Percentiles rank a stretch among this genome's conserved stretches.
These are phyloP conservation scores for Leucoagaricus sp. DNA, from an alignment of 1,284 basidiomycete genomes.

Conservation along the genomic window DNA sequence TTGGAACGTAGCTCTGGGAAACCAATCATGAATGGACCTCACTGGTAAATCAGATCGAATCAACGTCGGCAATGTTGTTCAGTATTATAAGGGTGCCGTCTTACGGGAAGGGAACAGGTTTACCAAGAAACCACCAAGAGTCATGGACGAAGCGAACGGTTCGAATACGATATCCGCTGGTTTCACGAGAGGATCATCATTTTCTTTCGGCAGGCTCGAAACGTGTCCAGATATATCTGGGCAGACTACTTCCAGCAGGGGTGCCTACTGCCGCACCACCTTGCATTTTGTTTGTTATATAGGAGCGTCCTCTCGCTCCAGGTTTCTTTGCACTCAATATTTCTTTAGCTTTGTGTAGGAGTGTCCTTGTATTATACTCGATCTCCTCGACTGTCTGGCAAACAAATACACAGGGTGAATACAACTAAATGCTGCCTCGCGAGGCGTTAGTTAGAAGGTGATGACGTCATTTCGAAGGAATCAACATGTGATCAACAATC, in stretches of 20 bases:
- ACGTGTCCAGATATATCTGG: too few species aligned
- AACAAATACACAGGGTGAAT: background rate
- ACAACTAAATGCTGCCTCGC: too few species aligned
- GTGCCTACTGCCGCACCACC: too few species aligned
- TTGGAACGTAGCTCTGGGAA: constrained; percentile 54
- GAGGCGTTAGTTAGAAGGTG: too few species aligned
- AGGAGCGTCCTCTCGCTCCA: background rate
- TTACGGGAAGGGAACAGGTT: constrained; percentile 40
- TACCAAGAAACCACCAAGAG: constrained; percentile 44
- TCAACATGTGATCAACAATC: too few species aligned
- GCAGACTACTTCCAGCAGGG: too few species aligned
- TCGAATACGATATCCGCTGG: constrained; percentile 44
- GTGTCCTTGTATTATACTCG: background rate
- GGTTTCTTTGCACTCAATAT: background rate
- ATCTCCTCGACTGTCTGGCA: background rate
- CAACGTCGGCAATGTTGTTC: too few species aligned
- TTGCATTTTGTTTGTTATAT: background rate
- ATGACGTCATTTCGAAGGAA: too few species aligned
- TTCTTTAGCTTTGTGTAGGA: background rate
- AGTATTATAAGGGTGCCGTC: too few species aligned
- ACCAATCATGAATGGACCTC: constrained; percentile 51
- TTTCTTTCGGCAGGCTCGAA: too few species aligned
- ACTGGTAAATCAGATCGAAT: constrained; percentile 36
- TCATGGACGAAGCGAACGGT: constrained; percentile 45
- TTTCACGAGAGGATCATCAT: constrained; percentile 47